Base-by-base conservation (phyloP, 495 filamentous ascomycete species). In the Lasiosphaeria ovina region DNA sequence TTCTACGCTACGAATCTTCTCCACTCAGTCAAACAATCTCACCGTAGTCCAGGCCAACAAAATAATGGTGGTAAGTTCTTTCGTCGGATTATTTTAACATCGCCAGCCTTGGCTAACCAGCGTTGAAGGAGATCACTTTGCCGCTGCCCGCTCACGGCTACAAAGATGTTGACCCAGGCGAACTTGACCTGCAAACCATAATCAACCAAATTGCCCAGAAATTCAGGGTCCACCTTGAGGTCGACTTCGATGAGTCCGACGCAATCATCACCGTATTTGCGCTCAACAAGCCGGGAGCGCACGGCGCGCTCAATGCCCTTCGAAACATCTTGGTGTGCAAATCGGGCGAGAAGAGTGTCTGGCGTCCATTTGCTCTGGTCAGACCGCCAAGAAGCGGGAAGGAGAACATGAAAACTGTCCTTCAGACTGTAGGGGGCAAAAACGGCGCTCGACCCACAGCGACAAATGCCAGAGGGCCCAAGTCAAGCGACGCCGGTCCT, bases 81-180 rank as follows among this genome's bases (percentile, higher is more conserved):
- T 42, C 3, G 8, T 42, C 38, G 14, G 38, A 9, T 42, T 42
- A 42, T 8, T 42, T 14, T 3, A 42, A 42, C 7, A n/a, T 36
- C 6, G 32, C 12, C 17, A 8, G 24, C 44, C 61, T 50, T 38
- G 47, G 24, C 3, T 10, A 0, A 12, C 12, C 57, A 66, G 64
- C 33, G 62, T 4, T n/a, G 57, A 12, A 3, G 64, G 36, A 3
- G 45, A 24, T 24, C 24, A 24, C 24, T 1, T 51, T 59, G 51
- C 55, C 65, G 11, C 24, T 34, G 31, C 32, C 54, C 14, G 16
- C 12, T 9, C 63, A 49, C 34, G 49, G 58, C 9, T 65, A 51
- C 59, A 60, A 60, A 17, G 55, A 62, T 24, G 12, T 66, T 36
- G 63, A 70, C 50, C 58, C 55, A 0, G 33, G 49, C 31, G 61